These are phyloP conservation scores for Arthroderma sp. DNA, from an alignment of 2,329 filamentous ascomycete species.

Conservation along the genomic window DNA sequence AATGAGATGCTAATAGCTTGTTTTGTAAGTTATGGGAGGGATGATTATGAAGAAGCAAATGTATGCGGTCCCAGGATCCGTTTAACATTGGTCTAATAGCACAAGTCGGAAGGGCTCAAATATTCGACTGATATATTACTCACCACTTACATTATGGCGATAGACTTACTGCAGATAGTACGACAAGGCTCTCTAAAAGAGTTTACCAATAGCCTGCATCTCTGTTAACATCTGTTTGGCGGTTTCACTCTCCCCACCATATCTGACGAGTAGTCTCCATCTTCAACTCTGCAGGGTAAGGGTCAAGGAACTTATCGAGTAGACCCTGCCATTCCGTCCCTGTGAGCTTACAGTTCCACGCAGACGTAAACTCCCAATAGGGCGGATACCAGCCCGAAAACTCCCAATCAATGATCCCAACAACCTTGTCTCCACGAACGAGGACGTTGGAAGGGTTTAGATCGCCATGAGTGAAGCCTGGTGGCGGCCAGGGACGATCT, in stretches of 20 bases:
- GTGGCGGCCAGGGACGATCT: conserved; percentile 25
- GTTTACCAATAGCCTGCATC: too few relatives aligned
- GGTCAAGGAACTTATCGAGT: conserved; percentile 29
- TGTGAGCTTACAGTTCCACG: conserved; percentile 20
- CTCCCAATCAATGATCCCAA: conserved; percentile 10
- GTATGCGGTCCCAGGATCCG: too few relatives aligned
- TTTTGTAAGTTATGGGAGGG: too few relatives aligned
- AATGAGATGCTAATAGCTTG: too few relatives aligned
- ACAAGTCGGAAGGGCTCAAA: too few relatives aligned
- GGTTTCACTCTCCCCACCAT: conserved; percentile 25
- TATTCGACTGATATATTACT: too few relatives aligned
- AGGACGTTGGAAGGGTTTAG: conserved; percentile 23
- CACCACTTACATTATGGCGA: too few relatives aligned
- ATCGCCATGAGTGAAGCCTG: conserved; percentile 40
- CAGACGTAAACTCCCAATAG: conserved; percentile 7
- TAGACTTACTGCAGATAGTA: too few relatives aligned
- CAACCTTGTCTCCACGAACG: conserved; percentile 17
- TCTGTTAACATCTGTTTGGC: conserved; percentile 7
- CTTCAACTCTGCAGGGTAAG: conserved; percentile 26
- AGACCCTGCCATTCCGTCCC: conserved; percentile 21
- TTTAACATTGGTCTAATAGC: too few relatives aligned
- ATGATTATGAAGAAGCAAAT: too few relatives aligned
- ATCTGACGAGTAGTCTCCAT: conserved; percentile 35
- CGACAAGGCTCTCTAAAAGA: too few relatives aligned
- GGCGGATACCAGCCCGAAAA: conserved; percentile 5